Conservation (phyloP, 225 moss, liverwort and hornwort genomes). For the Physcomitrium patens region DNA sequence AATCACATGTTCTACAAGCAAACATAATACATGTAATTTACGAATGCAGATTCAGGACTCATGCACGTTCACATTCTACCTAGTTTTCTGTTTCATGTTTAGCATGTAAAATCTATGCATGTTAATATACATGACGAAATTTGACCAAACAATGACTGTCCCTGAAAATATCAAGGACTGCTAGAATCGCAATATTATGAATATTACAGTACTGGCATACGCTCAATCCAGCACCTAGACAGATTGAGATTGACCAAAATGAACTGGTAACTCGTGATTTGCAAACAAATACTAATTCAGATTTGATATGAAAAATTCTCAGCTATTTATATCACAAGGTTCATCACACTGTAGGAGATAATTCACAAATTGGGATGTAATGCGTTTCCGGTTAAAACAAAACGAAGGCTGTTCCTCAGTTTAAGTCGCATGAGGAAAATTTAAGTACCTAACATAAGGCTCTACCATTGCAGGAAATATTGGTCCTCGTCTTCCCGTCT, state of each 20-base stretch:
- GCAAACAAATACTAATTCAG: neutral
- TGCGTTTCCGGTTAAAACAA: neutral
- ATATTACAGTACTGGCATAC: neutral
- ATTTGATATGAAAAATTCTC: neutral
- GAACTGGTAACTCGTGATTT: neutral
- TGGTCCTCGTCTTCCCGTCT: slow-evolving; percentile 10
- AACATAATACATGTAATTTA: too few relatives aligned
- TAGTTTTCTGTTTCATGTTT: too few relatives aligned
- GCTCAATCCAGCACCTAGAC: neutral
- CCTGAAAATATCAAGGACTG: too few relatives aligned
- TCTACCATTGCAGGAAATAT: neutral
- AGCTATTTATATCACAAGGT: too few relatives aligned
- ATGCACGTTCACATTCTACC: too few relatives aligned
- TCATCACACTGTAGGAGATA: too few relatives aligned
- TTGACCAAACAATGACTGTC: too few relatives aligned
- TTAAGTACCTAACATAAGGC: neutral
- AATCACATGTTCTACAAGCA: too few relatives aligned
- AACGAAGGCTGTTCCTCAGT: neutral
- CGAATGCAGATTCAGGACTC: too few relatives aligned
- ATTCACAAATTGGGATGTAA: neutral
- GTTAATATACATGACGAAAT: too few relatives aligned
- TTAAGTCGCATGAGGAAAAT: neutral
- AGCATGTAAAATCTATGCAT: too few relatives aligned
- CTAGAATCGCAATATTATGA: neutral
- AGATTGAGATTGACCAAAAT: slow-evolving; percentile 5